Base-by-base conservation (phyloP, 1,284 basidiomycete genomes). In the Psilocybe mexicana region DNA sequence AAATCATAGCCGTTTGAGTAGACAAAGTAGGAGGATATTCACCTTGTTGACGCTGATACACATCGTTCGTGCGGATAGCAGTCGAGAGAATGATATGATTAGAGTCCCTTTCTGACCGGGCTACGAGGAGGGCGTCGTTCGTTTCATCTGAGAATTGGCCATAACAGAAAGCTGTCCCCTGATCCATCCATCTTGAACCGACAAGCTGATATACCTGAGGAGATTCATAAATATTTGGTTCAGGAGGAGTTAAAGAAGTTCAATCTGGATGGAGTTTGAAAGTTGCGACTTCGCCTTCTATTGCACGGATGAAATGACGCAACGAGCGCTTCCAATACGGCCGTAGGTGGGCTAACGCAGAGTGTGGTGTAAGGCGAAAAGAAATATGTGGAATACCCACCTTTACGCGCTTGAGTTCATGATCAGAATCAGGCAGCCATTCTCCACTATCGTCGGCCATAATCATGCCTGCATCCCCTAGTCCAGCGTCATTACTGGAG, bases 31-130 rank as follows among this genome's bases (percentile, higher is more conserved):
- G 42, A 45, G 36, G 30, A 45, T 42, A 46, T 82, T 63, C 64
- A 92, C 93, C 94, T 81, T 96, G 94, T 70, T 97, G 95, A 53
- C 92, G 81, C 67, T 93, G 91, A 72, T 97, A 97, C 42, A 93
- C 91, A 67, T 96, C 94, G 66, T 85, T 90, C 53, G 84, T 82
- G 49, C 89, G 87, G 65, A 93, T 92, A 43, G 84, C 81, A 36
- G 90, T 89, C 40, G 84, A 82, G 43, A 93, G 80, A 58, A 91
- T 86, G 67, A 92, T 77, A 45, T 88, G 81, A 61, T 85, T 81
- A 64, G 83, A 84, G 64, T 86, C 83, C 49, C 84, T 76, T 73
- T 96, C 94, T 7, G 89, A 85, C 63, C 92, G 91, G 14, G 94
- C 94, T 56, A 95, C 85, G 50, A 96, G 83, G 57, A 92, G 79